A percentile compares a stretch with the other conserved stretches of the same genome.
Evolutionary conservation across 73 alveolate species (phyloP).

Genomic region (Diophrys sp.): DNA sequence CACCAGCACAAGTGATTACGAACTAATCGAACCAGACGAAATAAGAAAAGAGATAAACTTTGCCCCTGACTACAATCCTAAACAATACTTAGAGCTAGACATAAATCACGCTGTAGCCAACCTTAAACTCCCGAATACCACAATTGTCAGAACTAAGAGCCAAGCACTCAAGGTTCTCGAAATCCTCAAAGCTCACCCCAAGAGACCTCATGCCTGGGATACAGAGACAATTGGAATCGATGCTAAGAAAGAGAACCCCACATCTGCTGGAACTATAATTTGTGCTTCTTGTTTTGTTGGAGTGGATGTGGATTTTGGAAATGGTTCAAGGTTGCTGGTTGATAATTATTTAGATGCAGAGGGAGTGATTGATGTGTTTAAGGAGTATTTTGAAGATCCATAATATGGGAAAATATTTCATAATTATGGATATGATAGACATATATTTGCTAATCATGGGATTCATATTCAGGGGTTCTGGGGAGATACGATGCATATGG

Average conservation of each 20-base stretch:
- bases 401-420: constrained; percentile 74
- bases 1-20: no score
- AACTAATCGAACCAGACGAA: no score
- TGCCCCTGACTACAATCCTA: neutral
- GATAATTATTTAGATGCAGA: constrained; percentile 86
- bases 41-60: no score
- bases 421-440: constrained; percentile 90
- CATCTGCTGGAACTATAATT: constrained; percentile 74
- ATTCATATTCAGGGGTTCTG: constrained; percentile 84
- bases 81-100: neutral
- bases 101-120: neutral
- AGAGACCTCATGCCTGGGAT: constrained; percentile 92
- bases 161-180: constrained; percentile 69
- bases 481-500: constrained; percentile 94
- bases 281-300: constrained; percentile 89
- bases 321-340: constrained; percentile 86
- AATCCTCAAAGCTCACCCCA: constrained; percentile 38
- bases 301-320: constrained; percentile 92
- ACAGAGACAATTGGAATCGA: constrained; percentile 84
- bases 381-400: constrained; percentile 79
- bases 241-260: constrained; percentile 77
- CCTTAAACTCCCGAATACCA: constrained; percentile 49
- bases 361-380: constrained; percentile 61
- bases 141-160: constrained; percentile 64
- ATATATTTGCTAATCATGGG: constrained; percentile 68